Base-by-base conservation (phyloP, 2,329 filamentous ascomycete species). In the Colletotrichum abscissum region DNA sequence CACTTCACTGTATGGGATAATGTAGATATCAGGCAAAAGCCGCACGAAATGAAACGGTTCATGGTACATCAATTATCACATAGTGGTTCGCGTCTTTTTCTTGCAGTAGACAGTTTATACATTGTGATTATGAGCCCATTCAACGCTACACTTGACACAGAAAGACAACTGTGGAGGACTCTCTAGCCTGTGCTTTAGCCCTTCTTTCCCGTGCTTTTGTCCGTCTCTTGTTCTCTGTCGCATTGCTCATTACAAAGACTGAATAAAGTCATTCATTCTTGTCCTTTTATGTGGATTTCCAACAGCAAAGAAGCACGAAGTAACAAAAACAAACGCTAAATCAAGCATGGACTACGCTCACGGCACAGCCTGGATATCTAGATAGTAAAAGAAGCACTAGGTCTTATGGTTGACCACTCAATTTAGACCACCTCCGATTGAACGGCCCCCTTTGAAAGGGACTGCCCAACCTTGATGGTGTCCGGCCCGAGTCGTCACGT, bases 1-100 rank as follows among this genome's bases (percentile, higher is more conserved):
- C 71, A 73, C 49, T 55, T 73, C 60, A 19, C 56, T 66, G 71
- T 71, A 73, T 66, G 71, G 67, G 28, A 70, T 73, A 66, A 71
- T 73, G 67, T 66, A 65, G 63, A 71, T 71, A 73, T 62, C 35
- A 62, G 67, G 46, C 28, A 30, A 56, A 62, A 66, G 67, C 38
- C 28, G 60, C 24, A 56, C 55, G 56, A 56, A 57, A 57, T 24
- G 49, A 59, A 49, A 67, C 30, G 42, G 60, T 49, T 66, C n/a
- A 62, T 35, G 38, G 42, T 28, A 33, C 33, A 26, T 28, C 35
- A 24, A 30, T 7, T 42, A 26, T 14, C 19, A 52, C 3, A 52
- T 2, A 54, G 33, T 49, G 42, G 26, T 38, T 16, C 33, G 33
- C 59, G 54, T 60, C 16, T 24, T 16, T 49, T 49, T 24, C 42